A percentile compares a stretch with the other conserved stretches of the same genome.
Evolutionary conservation across 2,329 filamentous ascomycete genomes (phyloP).

Genomic region (Pestalotiopsis sp.): DNA sequence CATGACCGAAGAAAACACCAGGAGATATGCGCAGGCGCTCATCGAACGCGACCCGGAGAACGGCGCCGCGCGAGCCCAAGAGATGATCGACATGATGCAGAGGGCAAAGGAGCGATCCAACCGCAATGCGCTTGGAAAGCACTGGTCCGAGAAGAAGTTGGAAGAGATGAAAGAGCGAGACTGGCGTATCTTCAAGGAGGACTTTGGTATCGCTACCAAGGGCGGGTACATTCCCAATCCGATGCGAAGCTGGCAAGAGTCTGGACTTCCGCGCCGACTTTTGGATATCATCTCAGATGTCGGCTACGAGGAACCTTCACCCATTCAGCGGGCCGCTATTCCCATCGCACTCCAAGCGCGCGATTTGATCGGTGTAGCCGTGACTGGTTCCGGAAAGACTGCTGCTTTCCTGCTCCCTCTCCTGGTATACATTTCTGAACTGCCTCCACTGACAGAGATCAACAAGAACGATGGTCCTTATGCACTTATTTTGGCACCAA

Average conservation of each 20-base stretch:
- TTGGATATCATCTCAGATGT: constrained; percentile 82
- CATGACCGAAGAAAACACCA: constrained; percentile 55
- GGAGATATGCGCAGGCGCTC: constrained; percentile 68
- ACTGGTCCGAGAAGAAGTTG: constrained; percentile 93
- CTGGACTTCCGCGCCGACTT: constrained; percentile 73
- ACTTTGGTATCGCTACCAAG: constrained; percentile 95
- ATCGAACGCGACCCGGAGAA: constrained; percentile 75
- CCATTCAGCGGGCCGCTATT: constrained; percentile 92
- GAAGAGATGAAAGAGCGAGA: constrained; percentile 96
- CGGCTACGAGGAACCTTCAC: constrained; percentile 88
- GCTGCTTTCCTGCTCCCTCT: constrained; percentile 91
- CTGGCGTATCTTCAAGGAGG: constrained; percentile 99
- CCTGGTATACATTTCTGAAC: constrained; percentile 89
- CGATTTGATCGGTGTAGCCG: constrained; percentile 97
- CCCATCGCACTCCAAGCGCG: constrained; percentile 90
- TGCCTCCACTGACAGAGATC: constrained; percentile 80
- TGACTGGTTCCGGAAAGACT: constrained; percentile 97
- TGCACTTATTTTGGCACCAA: constrained; percentile 94
- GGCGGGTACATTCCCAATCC: constrained; percentile 91
- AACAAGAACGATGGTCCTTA: constrained; percentile 96
- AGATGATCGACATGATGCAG: constrained; percentile 84
- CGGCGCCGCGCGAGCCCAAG: constrained; percentile 74
- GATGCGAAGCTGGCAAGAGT: constrained; percentile 94
- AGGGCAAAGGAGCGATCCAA: constrained; percentile 73
- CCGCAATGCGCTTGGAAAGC: constrained; percentile 80